Evolutionary conservation across 768 basidiomycete genomes (phyloP), one percentile per base, ranked within the genome.

Genomic region (Tephrocybe rancida): DNA sequence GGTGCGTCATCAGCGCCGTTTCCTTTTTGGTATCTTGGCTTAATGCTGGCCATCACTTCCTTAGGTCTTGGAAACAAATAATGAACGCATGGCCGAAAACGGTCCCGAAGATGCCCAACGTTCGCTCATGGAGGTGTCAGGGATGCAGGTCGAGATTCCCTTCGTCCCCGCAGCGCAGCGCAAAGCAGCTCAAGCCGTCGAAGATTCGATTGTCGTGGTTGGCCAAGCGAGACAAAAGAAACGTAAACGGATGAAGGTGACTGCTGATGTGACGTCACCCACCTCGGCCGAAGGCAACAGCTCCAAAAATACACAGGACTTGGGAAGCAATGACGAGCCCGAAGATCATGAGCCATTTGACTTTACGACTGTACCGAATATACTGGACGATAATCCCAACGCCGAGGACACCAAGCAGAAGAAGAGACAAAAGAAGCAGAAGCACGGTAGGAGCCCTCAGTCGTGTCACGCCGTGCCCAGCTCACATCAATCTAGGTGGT

Each of bases 151-250:
- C 30, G 91, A 92, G 68, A 81, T 94, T 6, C 85, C 92, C 1
- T 95, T 86, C 58, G 77, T 95, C 8, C 92, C 92, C 43, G 78
- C 83, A 1, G 69, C 81, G 0, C 78, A 85, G 61, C 82, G 92
- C 18, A 67, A 64, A 2, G 65, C 58, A 19, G 65, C 67, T 41
- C 58, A 61, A 32, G 38, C 62, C 26, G 70, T 71, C 27, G 83
- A 86, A 41, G 90, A 90, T 62, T 74, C 82, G 1, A 85, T 93
- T 48, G 82, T 92, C 5, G 78, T 88, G 13, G 88, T 91, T 16
- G 89, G 89, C 6, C 84, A 87, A 63, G 64, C 73, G 18, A 73
- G 78, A 48, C 75, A 79, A 64, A 85, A 84, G 73, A 88, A 88
- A 64, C 77, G 83, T 35, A 90, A 89, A 66, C 76, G 86, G 56